Evolutionary conservation across 2,329 filamentous ascomycete genomes (phyloP).

Genomic region (Colletotrichum sp.): DNA sequence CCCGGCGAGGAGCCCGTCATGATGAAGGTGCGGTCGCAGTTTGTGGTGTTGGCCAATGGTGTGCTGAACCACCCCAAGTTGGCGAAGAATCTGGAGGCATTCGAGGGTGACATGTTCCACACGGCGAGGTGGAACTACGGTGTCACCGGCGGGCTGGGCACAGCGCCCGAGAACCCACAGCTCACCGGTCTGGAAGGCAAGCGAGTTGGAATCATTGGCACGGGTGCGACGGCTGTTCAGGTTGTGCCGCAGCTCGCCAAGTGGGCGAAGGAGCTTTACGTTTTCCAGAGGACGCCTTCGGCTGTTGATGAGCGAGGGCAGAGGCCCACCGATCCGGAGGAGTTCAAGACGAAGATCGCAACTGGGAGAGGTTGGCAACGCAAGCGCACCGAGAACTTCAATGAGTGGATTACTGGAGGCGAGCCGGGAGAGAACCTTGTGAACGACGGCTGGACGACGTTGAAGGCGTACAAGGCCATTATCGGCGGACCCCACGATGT

Average conservation of each 20-base stretch:
- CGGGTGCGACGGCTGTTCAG: slow-evolving; percentile 54
- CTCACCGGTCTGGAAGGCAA: slow-evolving; percentile 51
- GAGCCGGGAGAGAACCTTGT: slow-evolving; percentile 47
- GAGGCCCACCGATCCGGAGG: slow-evolving; percentile 42
- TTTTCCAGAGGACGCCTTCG: slow-evolving; percentile 62
- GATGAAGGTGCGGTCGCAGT: slow-evolving; percentile 42
- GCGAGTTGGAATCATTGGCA: slow-evolving; percentile 54
- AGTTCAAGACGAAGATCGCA: slow-evolving; percentile 42
- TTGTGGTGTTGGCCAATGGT: slow-evolving; percentile 43
- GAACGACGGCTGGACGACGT: slow-evolving; percentile 52
- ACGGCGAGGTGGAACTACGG: slow-evolving; percentile 52
- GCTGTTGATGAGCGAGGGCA: slow-evolving; percentile 43
- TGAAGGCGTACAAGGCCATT: slow-evolving; percentile 43
- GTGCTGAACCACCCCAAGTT: slow-evolving; percentile 45
- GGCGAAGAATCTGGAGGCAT: slow-evolving; percentile 46
- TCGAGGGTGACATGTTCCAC: slow-evolving; percentile 49
- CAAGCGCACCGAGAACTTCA: slow-evolving; percentile 50
- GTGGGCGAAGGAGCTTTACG: slow-evolving; percentile 54
- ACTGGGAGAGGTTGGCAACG: slow-evolving; percentile 53
- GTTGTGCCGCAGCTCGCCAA: slow-evolving; percentile 49
- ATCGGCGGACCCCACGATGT: slow-evolving; percentile 29
- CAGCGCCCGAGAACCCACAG: slow-evolving; percentile 38
- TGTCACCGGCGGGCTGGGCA: slow-evolving; percentile 40
- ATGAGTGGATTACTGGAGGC: slow-evolving; percentile 35
- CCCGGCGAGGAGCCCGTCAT: slow-evolving; percentile 27